Base-by-base conservation (phyloP, 2,329 filamentous ascomycete species). In the Didymellaceae sp. region DNA sequence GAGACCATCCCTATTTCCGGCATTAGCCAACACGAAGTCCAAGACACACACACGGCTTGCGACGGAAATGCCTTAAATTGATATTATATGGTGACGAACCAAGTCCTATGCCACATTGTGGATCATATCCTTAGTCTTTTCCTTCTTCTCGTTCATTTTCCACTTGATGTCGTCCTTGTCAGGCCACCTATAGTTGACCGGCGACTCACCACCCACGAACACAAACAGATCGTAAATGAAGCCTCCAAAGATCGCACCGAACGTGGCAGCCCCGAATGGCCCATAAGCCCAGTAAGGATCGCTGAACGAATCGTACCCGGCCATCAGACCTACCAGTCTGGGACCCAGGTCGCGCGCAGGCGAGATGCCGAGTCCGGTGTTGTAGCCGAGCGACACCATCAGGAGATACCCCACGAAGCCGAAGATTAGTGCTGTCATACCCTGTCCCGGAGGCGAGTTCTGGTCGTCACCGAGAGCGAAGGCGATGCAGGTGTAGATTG, bases 271-370 rank as follows among this genome's bases (percentile, higher is more conserved):
- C 9, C 58, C 61, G 42, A 64, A 65, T 1, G 62, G 61, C 1
- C 67, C 67, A 35, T 64, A 67, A 0, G 61, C 62, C 65, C 66
- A 70, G 45, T 67, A 71, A 1, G 58, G 57, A 11, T 31, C 56
- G 5, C 45, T 51, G 37, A 71, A 71, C 0, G 66, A 60, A 42
- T 84, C 71, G 64, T 90, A 90, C 1, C 87, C 87, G 42, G 89
- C 67, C 70, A 85, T 83, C 64, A 85, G 87, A 1, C 82, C 82
- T 52, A 88, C 81, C 20, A 90, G 74, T n/a, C 87, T 77, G 2
- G 87, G 87, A 0, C 86, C 86, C 63, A 90, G 86, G 60, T 90
- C 87, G 67, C 87, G 81, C 17, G 86, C 87, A 32, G 88, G 73
- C 59, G 89, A 89, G 54, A 90, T 87, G 9, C 86, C 69, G 6